Evolutionary conservation across 257 asterid species (phyloP).

Genomic region (Echium plantagineum): DNA sequence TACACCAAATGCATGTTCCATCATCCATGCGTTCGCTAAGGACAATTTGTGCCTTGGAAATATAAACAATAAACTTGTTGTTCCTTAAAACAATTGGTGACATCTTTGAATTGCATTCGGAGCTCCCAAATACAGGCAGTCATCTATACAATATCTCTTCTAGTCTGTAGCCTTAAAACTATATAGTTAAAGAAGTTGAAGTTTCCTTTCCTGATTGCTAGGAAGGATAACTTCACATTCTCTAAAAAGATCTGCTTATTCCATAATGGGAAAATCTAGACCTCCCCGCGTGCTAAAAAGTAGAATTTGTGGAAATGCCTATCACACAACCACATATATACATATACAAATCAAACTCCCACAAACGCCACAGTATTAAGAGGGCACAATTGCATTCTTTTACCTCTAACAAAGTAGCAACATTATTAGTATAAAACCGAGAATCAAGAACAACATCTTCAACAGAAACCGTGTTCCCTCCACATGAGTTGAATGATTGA

Average conservation of each 20-base stretch:
- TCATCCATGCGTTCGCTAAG: too few species aligned
- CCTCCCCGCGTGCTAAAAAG: too few species aligned
- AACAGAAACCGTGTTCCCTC: slow-evolving; percentile 44
- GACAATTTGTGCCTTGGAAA: too few species aligned
- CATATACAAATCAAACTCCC: slow-evolving; percentile 4
- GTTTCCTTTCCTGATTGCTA: not conserved
- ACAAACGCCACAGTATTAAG: slow-evolving; percentile 1
- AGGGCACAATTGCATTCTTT: slow-evolving; percentile 6
- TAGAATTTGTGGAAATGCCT: too few species aligned
- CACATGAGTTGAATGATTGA: slow-evolving; percentile 31
- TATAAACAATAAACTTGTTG: too few species aligned
- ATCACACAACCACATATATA: not conserved
- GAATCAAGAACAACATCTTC: slow-evolving; percentile 41
- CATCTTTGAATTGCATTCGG: not conserved
- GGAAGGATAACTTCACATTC: not conserved
- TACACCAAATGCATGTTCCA: too few species aligned
- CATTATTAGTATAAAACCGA: slow-evolving; percentile 35
- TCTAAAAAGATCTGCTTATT: not conserved
- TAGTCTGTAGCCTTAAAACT: not conserved
- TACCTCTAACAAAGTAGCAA: slow-evolving; percentile 26
- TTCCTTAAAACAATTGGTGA: not conserved
- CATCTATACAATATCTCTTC: not conserved
- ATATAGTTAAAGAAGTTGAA: not conserved
- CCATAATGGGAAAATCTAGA: not conserved
- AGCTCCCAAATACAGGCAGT: not conserved